These are phyloP conservation scores for Scytalidium sp. DNA, from an alignment of 2,329 filamentous ascomycete species.

Conservation along the genomic window DNA sequence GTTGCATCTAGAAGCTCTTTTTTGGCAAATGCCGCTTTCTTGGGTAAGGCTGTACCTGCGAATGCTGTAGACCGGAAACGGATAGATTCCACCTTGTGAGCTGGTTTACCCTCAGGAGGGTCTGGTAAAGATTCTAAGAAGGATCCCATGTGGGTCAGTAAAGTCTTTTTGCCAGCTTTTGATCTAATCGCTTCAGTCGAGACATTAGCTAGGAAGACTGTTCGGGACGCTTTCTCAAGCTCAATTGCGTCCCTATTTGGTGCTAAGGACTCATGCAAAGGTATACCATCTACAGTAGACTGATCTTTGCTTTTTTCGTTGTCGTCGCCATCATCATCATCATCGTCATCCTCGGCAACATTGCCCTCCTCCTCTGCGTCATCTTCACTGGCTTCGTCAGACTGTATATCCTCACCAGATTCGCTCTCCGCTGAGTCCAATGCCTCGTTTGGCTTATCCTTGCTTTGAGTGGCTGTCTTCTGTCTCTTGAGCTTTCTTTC, in stretches of 20 bases:
- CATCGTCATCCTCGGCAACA: neutral
- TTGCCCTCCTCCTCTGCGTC: conserved; percentile 17
- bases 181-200: conserved; percentile 78
- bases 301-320: conserved; percentile 31
- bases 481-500: conserved; percentile 46
- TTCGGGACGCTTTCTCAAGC: conserved; percentile 81
- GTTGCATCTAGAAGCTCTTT: conserved; percentile 89
- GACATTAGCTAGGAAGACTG: conserved; percentile 91
- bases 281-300: conserved; percentile 37
- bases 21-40: conserved; percentile 91
- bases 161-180: conserved; percentile 74
- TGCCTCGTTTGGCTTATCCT: conserved; percentile 30
- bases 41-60: conserved; percentile 71
- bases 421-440: conserved; percentile 19
- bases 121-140: conserved; percentile 57
- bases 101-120: conserved; percentile 40
- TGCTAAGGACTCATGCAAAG: conserved; percentile 53
- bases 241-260: conserved; percentile 56
- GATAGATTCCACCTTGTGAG: conserved; percentile 81
- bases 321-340: conserved; percentile 21
- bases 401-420: conserved; percentile 5
- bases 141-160: conserved; percentile 75
- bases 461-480: conserved; percentile 39
- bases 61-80: conserved; percentile 95
- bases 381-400: conserved; percentile 23